Evolutionary conservation across 257 asterid genomes (phyloP).

Genomic region (Primulina eburnea): DNA sequence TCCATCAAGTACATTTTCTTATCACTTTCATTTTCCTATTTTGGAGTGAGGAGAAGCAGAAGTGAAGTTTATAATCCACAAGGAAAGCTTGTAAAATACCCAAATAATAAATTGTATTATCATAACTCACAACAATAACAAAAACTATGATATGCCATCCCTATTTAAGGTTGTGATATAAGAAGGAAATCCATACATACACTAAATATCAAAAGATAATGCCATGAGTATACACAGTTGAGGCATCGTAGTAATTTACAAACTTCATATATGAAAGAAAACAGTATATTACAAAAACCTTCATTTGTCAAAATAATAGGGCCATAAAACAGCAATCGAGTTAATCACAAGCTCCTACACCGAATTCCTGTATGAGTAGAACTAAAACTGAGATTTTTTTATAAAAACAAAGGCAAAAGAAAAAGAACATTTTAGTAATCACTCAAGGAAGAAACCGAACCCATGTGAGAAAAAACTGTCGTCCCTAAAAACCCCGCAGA

Average conservation of each 20-base stretch:
- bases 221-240: neutral
- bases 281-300: constrained; percentile 7
- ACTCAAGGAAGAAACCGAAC: constrained; percentile 11
- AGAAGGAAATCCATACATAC: neutral
- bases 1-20: neutral
- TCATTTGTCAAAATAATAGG: constrained; percentile 10
- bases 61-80: neutral
- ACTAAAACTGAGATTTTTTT: neutral
- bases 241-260: neutral
- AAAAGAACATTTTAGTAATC: neutral
- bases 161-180: neutral
- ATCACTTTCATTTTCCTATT: neutral
- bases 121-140: neutral
- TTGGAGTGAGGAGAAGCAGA: neutral
- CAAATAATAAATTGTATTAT: neutral
- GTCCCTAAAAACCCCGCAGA: constrained; percentile 1
- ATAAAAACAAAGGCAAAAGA: neutral
- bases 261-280: neutral
- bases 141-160: neutral
- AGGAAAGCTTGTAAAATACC: neutral
- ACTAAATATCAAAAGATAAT: too few relatives aligned
- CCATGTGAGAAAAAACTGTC: constrained; percentile 2
- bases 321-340: constrained; percentile 19
- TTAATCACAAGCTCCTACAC: neutral
- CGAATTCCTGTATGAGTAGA: constrained; percentile 8